Percentiles rank a stretch among this genome's conserved stretches.
These are phyloP conservation scores for Pestalotiopsis fici DNA, from an alignment of 2,329 filamentous ascomycete species.

Conservation along the genomic window DNA sequence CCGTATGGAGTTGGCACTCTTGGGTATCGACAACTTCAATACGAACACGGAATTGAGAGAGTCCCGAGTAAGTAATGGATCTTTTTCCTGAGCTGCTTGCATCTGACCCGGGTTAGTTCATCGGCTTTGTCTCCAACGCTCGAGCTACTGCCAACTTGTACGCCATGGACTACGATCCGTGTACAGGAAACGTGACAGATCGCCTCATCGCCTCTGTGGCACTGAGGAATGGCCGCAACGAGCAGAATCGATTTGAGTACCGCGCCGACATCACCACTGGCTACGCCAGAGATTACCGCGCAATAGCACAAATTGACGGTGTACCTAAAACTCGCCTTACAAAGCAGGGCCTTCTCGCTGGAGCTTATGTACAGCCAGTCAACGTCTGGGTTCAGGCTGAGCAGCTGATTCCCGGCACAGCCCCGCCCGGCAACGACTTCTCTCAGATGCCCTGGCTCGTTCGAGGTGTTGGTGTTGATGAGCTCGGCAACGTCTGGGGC, in stretches of 20 bases:
- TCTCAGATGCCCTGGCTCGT: slow-evolving; percentile 36
- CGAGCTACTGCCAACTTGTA: slow-evolving; percentile 31
- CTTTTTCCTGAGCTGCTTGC: too few species aligned
- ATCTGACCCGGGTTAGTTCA: too few species aligned
- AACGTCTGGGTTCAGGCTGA: slow-evolving; percentile 38
- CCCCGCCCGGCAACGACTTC: slow-evolving; percentile 35
- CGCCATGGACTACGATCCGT: slow-evolving; percentile 37
- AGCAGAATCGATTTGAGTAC: slow-evolving; percentile 37
- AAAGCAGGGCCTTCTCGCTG: slow-evolving; percentile 34
- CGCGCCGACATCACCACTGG: slow-evolving; percentile 30
- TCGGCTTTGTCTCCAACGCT: slow-evolving; percentile 35
- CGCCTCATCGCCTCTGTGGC: slow-evolving; percentile 33
- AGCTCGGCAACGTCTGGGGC: slow-evolving; percentile 35
- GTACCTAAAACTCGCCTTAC: slow-evolving; percentile 28
- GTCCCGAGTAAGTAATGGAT: slow-evolving; percentile 34
- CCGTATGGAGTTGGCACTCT: slow-evolving; percentile 33
- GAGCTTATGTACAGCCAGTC: slow-evolving; percentile 35
- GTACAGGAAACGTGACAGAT: slow-evolving; percentile 33
- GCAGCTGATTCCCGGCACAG: slow-evolving; percentile 33
- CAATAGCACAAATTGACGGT: slow-evolving; percentile 33
- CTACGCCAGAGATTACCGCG: slow-evolving; percentile 37
- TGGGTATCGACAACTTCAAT: slow-evolving; percentile 35
- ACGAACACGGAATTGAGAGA: slow-evolving; percentile 35
- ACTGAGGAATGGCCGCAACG: slow-evolving; percentile 30
- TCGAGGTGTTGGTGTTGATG: slow-evolving; percentile 34